Base-by-base conservation (phyloP, 2,329 filamentous ascomycete genomes). In the Aspergillus sp. region DNA sequence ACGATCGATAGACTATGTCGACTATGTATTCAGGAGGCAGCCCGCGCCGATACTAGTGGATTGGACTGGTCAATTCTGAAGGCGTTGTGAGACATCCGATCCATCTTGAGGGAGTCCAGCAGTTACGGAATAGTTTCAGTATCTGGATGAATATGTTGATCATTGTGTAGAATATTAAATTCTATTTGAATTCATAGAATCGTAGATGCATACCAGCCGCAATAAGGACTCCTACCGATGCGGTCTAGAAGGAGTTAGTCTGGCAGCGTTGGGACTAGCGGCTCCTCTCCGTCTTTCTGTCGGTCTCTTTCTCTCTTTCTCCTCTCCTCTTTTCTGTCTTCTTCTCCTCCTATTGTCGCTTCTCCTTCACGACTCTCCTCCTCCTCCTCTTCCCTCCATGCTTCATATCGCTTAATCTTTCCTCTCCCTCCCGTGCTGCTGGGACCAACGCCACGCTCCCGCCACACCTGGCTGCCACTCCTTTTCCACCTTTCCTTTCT, bases 271-370 rank as follows among this genome's bases (percentile, higher is more conserved):
- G 40, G 40, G 40, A 48, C 46, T 48, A 48, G 46, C 20, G 46
- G 33, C 17, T 45, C 42, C 42, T 51, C 56, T 51, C 43, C 51
- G 33, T 45, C 47, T 43, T 45, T 43, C 46, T 49, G 36, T 46
- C 41, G 40, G 50, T 55, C 49, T 49, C 40, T 50, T 50, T 46
- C 50, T 53, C 48, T 46, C 44, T 45, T 46, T 53, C 43, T n/a
- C n/a, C 22, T 22, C 22, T 46, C 45, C 24, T 49, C 43, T 48
- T 50, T 42, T 49, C 43, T 51, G 26, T 40, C 49, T 49, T 43
- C 38, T 49, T 32, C 20, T 49, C 26, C 17, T 48, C 41, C 26
- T 13, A 19, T 47, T 19, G n/a, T 36, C 19, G 47, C 24, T 43
- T 22, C 38, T 42, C 26, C 17, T 17, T 46, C 30, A 17, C 48